Percentiles rank a stretch among this genome's conserved stretches.
phyloP scores from a whole-genome alignment of 2,329 filamentous ascomycete genomes.

The Monosporascus sp. region DNA sequence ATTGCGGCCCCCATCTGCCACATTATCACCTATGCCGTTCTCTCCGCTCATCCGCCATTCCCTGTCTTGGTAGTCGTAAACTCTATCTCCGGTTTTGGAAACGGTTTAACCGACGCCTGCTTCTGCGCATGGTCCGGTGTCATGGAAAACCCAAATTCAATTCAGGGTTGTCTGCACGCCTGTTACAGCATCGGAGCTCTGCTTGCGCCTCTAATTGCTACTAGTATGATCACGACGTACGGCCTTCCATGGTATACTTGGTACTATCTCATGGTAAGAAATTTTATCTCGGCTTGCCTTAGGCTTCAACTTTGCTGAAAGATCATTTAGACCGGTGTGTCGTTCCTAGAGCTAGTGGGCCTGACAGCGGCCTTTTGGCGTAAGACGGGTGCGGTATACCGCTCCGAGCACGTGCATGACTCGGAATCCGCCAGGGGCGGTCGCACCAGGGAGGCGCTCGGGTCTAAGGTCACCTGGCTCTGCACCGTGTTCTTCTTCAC shows the following conservation, averaged over 20 bases:
- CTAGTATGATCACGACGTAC: conserved; percentile 52
- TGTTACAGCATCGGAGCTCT: conserved; percentile 53
- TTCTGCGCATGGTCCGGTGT: conserved; percentile 41
- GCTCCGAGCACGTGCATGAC: conserved; percentile 26
- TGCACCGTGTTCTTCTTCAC: conserved; percentile 67
- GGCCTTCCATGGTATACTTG: conserved; percentile 53
- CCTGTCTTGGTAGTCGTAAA: conserved; percentile 48
- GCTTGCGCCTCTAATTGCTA: conserved; percentile 52
- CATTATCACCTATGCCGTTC: conserved; percentile 58
- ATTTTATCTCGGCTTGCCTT: too few species aligned
- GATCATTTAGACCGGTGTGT: conserved; percentile 30
- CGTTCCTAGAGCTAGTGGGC: conserved; percentile 49
- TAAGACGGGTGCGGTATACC: conserved; percentile 53
- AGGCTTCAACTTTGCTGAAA: not conserved
- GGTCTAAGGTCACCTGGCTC: conserved; percentile 63
- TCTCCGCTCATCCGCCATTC: conserved; percentile 64
- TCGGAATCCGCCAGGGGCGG: conserved; percentile 29
- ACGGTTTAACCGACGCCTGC: conserved; percentile 50
- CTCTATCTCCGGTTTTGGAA: conserved; percentile 64
- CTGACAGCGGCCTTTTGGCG: conserved; percentile 57
- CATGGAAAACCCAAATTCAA: conserved; percentile 53
- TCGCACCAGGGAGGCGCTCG: conserved; percentile 39
- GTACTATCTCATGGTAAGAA: conserved; percentile 54
- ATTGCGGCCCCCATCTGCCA: conserved; percentile 59
- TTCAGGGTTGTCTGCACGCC: conserved; percentile 19